Evolutionary conservation across 805 yeast species (phyloP).

Genomic region (Sungouiella blattae): DNA sequence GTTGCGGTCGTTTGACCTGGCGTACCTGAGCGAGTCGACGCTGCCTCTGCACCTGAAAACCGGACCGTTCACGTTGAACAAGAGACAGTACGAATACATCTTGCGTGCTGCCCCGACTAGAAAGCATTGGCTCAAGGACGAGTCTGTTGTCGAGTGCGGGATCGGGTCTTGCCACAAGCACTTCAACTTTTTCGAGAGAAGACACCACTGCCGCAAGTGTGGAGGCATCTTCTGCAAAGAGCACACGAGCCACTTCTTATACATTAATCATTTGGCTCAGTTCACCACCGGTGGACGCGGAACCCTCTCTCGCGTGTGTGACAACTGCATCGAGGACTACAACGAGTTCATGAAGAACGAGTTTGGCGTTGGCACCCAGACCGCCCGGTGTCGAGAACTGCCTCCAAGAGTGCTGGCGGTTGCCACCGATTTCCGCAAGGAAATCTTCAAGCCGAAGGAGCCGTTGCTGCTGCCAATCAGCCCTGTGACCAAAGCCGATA

Average conservation of each 20-base stretch:
- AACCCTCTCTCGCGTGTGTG: constrained; percentile 65
- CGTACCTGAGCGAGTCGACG: constrained; percentile 25
- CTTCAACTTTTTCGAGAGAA: constrained; percentile 75
- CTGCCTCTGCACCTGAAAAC: constrained; percentile 9
- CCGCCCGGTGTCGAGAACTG: constrained; percentile 2
- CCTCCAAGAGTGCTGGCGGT: constrained; percentile 5
- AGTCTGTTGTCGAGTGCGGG: constrained; percentile 58
- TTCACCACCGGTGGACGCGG: constrained; percentile 69
- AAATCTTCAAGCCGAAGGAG: constrained; percentile 7
- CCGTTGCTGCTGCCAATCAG: too few relatives aligned
- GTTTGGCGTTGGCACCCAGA: constrained; percentile 28
- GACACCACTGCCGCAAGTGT: constrained; percentile 83
- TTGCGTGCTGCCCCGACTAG: constrained; percentile 47
- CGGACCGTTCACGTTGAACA: constrained; percentile 11
- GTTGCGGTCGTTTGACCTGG: constrained; percentile 31
- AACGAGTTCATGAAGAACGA: constrained; percentile 44
- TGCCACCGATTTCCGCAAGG: constrained; percentile 5
- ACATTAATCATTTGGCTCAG: constrained; percentile 57
- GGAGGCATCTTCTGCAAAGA: constrained; percentile 76
- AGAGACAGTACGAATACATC: constrained; percentile 24
- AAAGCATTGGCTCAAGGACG: constrained; percentile 75
- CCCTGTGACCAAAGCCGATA: constrained; percentile 7
- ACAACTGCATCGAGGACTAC: constrained; percentile 60
- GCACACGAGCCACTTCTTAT: constrained; percentile 56
- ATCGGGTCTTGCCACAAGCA: constrained; percentile 51